Conservation (phyloP, 2,329 filamentous ascomycete species). For the Colletotrichum lini region DNA sequence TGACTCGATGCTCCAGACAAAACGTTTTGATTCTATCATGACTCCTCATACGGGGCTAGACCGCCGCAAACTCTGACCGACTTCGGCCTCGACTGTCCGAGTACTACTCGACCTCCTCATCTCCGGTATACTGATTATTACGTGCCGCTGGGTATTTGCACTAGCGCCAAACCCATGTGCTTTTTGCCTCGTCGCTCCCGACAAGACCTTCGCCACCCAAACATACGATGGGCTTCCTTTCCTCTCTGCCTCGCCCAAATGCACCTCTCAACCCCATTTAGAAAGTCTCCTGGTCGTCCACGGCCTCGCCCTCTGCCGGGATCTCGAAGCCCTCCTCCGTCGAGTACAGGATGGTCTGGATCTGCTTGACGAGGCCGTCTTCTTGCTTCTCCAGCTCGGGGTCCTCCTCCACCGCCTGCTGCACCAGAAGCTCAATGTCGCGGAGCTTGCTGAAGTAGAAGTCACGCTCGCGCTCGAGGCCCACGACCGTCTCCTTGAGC, state of each 20-base stretch:
- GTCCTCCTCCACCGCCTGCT: conserved; percentile 92
- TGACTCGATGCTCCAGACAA: conserved; percentile 5
- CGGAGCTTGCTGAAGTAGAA: conserved; percentile 99
- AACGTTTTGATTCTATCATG: conserved; percentile 37
- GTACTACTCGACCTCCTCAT: conserved; percentile 31
- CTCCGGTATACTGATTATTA: conserved; percentile 41
- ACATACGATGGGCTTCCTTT: background rate
- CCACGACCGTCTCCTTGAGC: conserved; percentile 94
- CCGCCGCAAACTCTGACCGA: conserved; percentile 24
- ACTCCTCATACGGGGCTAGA: conserved; percentile 28
- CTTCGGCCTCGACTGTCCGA: conserved; percentile 19
- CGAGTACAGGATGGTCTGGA: conserved; percentile 96
- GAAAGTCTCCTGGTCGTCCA: conserved; percentile 87
- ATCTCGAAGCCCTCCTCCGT: conserved; percentile 96
- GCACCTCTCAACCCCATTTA: conserved; percentile 53
- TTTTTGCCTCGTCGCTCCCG: conserved; percentile 27
- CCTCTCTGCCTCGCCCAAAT: background rate
- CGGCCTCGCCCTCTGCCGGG: conserved; percentile 80
- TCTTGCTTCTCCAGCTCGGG: conserved; percentile 96
- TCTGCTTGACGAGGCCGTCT: conserved; percentile 91
- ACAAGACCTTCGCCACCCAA: conserved; percentile 8
- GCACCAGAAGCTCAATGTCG: conserved; percentile 95
- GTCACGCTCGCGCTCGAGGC: conserved; percentile 94
- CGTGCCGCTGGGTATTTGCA: conserved; percentile 40
- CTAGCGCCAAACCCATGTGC: conserved; percentile 40